phyloP scores from a whole-genome alignment of 2,329 filamentous ascomycete species.

The Cladosporium sp. region DNA sequence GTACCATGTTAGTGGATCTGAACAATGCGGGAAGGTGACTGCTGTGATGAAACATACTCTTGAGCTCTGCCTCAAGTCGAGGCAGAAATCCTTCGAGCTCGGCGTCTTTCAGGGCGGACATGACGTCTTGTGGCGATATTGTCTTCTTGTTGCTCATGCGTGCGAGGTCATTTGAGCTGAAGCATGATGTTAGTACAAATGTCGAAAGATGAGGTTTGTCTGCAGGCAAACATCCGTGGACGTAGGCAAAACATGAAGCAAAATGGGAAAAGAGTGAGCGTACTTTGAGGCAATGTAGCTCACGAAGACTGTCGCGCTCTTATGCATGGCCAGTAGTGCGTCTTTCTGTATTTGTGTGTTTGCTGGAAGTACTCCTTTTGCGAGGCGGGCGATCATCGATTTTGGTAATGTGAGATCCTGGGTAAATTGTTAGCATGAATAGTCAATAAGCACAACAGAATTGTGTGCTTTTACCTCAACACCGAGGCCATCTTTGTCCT shows the following conservation, averaged over 20 bases:
- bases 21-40: neutral
- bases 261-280: constrained; percentile 37
- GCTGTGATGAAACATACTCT: constrained; percentile 53
- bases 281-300: constrained; percentile 76
- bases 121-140: constrained; percentile 72
- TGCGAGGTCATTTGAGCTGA: constrained; percentile 72
- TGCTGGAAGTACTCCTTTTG: constrained; percentile 75
- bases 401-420: constrained; percentile 76
- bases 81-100: constrained; percentile 73
- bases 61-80: constrained; percentile 72
- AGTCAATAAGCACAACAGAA: neutral
- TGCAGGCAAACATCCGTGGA: neutral
- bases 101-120: constrained; percentile 72
- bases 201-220: neutral
- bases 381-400: constrained; percentile 76
- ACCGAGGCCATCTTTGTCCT: constrained; percentile 42
- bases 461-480: constrained; percentile 41
- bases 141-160: constrained; percentile 71
- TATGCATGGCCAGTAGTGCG: constrained; percentile 74
- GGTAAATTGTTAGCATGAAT: neutral
- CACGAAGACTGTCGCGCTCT: constrained; percentile 81
- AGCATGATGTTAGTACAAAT: neutral
- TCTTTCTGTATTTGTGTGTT: constrained; percentile 84
- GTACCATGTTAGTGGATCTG: constrained; percentile 21
- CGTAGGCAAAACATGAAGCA: neutral